Evolutionary conservation across 2,329 filamentous ascomycete genomes (phyloP).

Genomic region (Fusarium euwallaceae): DNA sequence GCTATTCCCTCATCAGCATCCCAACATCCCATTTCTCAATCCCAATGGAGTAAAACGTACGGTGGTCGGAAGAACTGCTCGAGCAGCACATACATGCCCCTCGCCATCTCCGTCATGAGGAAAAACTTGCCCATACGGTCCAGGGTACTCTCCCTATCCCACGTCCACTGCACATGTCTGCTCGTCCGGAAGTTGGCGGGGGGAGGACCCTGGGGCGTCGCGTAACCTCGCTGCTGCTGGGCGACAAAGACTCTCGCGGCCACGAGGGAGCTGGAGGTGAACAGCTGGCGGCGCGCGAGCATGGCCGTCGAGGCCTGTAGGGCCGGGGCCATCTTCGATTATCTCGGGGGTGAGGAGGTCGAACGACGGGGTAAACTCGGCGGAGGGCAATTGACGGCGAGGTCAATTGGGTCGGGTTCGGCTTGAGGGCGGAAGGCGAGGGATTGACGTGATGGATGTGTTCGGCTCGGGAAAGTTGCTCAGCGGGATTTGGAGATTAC

Average conservation of each 20-base stretch:
- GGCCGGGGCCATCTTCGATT: conserved; percentile 50
- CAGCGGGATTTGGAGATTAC: conserved; percentile 59
- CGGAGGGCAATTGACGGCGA: conserved; percentile 45
- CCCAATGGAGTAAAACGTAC: conserved; percentile 70
- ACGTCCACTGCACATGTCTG: conserved; percentile 81
- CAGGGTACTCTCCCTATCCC: conserved; percentile 80
- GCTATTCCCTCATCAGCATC: conserved; percentile 60
- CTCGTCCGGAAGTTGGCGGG: conserved; percentile 85
- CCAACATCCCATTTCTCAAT: background rate
- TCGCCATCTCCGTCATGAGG: conserved; percentile 92
- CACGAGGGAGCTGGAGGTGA: conserved; percentile 45
- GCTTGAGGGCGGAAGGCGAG: conserved; percentile 44
- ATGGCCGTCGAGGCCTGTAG: conserved; percentile 50
- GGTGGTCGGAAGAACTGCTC: conserved; percentile 99
- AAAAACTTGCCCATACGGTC: conserved; percentile 95
- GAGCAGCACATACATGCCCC: conserved; percentile 97
- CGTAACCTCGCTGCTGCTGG: conserved; percentile 61
- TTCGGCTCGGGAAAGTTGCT: conserved; percentile 49
- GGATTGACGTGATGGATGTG: conserved; percentile 48
- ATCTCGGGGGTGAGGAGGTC: conserved; percentile 14
- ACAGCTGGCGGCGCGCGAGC: conserved; percentile 52
- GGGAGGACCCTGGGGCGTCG: conserved; percentile 82
- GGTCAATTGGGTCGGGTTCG: conserved; percentile 44
- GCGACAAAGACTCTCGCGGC: conserved; percentile 39
- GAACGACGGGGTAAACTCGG: conserved; percentile 27